Conservation (phyloP, 495 filamentous ascomycete genomes). For the Hyaloscypha hepaticicola region DNA sequence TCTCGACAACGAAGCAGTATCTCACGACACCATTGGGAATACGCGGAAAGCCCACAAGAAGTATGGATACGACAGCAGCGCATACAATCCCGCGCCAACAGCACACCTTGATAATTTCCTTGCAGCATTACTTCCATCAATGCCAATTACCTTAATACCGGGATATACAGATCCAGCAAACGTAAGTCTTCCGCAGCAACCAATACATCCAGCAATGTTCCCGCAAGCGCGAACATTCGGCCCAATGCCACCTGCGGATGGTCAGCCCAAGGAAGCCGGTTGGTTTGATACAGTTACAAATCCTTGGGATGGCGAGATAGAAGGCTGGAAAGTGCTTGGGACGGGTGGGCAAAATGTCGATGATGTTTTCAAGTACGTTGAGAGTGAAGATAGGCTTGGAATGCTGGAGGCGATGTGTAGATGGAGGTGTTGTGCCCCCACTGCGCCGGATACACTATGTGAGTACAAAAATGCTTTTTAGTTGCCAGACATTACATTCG, state of each 20-base stretch:
- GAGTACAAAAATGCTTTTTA: slow-evolving; percentile 42
- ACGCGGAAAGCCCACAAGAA: slow-evolving; percentile 58
- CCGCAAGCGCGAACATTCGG: slow-evolving; percentile 69
- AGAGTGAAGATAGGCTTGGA: slow-evolving; percentile 68
- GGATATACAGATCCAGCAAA: slow-evolving; percentile 78
- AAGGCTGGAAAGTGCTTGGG: slow-evolving; percentile 81
- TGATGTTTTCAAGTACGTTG: slow-evolving; percentile 88
- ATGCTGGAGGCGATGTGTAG: slow-evolving; percentile 91
- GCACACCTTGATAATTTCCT: slow-evolving; percentile 83
- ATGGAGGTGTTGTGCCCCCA: slow-evolving; percentile 91
- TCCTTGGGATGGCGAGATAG: slow-evolving; percentile 85
- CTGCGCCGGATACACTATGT: slow-evolving; percentile 96
- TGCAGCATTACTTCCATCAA: slow-evolving; percentile 70
- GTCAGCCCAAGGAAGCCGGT: slow-evolving; percentile 55
- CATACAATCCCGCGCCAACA: slow-evolving; percentile 84
- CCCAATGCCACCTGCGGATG: slow-evolving; percentile 42
- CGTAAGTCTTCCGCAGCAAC: slow-evolving; percentile 75
- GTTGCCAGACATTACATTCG: slow-evolving; percentile 6
- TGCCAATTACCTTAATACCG: slow-evolving; percentile 79
- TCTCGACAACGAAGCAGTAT: slow-evolving; percentile 36
- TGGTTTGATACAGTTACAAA: slow-evolving; percentile 94
- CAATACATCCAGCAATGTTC: slow-evolving; percentile 81
- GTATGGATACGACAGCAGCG: slow-evolving; percentile 88
- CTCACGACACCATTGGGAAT: slow-evolving; percentile 39
- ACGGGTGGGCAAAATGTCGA: slow-evolving; percentile 90